Evolutionary conservation across 75 land plant genomes (phyloP).

Genomic region (Larix kaempferi): DNA sequence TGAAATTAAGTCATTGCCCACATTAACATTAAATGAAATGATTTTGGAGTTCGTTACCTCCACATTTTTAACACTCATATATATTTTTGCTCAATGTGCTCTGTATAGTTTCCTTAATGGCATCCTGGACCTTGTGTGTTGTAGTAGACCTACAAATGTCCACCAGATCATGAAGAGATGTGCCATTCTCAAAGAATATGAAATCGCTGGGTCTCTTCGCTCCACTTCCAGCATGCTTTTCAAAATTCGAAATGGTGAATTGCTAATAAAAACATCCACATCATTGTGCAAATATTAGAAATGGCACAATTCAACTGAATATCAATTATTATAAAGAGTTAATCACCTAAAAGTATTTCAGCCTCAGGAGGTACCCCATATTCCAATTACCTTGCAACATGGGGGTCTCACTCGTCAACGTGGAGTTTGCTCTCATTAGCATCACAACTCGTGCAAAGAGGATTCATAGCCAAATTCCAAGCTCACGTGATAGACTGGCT

Average conservation of each 20-base stretch:
- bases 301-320: neutral
- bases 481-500: no score
- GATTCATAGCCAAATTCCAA: no score
- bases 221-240: conserved; percentile 50
- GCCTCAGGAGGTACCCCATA: no score
- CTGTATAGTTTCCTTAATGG: neutral
- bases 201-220: conserved; percentile 47
- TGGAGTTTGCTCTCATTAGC: no score
- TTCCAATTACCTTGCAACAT: no score
- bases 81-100: neutral
- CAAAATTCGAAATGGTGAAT: conserved; percentile 37
- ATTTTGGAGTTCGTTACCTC: neutral
- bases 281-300: conserved; percentile 2
- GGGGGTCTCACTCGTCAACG: no score
- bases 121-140: neutral
- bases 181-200: conserved; percentile 38
- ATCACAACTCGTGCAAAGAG: no score
- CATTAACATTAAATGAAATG: no score
- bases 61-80: neutral
- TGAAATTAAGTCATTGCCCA: no score
- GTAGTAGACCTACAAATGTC: conserved; percentile 14
- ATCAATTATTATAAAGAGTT: neutral
- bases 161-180: conserved; percentile 21
- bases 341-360: neutral
- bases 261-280: conserved; percentile 9